These are phyloP conservation scores for Przewalskia tangutica DNA, from an alignment of 257 asterid genomes.

Conservation along the genomic window DNA sequence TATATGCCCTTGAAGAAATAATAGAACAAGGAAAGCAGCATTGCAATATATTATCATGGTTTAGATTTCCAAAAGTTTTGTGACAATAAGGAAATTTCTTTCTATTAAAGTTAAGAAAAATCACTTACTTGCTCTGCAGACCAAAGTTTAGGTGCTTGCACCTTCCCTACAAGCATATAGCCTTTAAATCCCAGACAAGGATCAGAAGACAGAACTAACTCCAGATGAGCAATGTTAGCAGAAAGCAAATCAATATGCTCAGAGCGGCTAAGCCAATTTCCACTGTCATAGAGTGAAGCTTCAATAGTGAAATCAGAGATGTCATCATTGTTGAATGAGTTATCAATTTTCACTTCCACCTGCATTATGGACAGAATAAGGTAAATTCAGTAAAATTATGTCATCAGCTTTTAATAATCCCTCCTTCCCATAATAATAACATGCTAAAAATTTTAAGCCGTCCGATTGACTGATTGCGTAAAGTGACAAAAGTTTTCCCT, in stretches of 20 bases:
- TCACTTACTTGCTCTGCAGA: slow-evolving; percentile 70
- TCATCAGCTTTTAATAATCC: not conserved
- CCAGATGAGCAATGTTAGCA: slow-evolving; percentile 42
- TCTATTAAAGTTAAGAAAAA: not conserved
- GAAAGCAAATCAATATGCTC: slow-evolving; percentile 41
- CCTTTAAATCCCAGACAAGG: slow-evolving; percentile 65
- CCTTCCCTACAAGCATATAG: slow-evolving; percentile 53
- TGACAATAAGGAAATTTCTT: not conserved
- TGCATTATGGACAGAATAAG: slow-evolving; percentile 15
- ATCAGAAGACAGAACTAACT: slow-evolving; percentile 42
- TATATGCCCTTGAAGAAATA: not conserved
- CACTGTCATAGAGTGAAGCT: slow-evolving; percentile 69
- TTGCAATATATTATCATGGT: not conserved
- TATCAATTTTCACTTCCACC: slow-evolving; percentile 83
- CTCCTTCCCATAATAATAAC: not conserved
- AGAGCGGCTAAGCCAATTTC: slow-evolving; percentile 31
- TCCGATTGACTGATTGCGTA: not conserved
- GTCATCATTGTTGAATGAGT: slow-evolving; percentile 37
- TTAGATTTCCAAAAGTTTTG: not conserved
- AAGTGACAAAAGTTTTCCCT: not conserved
- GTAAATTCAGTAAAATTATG: not conserved
- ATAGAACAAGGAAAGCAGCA: not conserved
- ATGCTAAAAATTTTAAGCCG: not conserved
- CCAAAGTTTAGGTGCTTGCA: slow-evolving; percentile 82
- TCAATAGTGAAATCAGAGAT: slow-evolving; percentile 51